Conservation (phyloP, 1,139 yeast species). For the Blastobotrys ciferrii region DNA sequence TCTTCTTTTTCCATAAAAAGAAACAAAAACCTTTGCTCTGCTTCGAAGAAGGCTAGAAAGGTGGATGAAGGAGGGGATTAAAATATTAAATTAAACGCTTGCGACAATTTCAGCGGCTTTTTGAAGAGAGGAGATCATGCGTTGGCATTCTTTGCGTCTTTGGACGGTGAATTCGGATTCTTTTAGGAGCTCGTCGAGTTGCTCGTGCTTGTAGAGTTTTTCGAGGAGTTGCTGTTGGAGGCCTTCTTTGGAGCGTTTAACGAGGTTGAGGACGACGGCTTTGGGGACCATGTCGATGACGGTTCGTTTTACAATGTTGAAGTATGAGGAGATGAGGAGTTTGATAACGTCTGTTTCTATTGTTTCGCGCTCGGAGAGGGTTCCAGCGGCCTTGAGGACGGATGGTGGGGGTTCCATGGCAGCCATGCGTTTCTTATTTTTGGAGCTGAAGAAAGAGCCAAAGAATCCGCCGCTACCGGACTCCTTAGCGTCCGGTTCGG, state of each 20-base stretch:
- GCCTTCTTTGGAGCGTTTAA: constrained; percentile 77
- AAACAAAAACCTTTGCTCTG: too few relatives aligned
- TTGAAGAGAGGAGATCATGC: constrained; percentile 88
- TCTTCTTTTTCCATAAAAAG: too few relatives aligned
- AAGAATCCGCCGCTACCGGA: constrained; percentile 57
- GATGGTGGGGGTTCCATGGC: constrained; percentile 98
- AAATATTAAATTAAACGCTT: constrained; percentile 51
- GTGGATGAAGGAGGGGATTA: background rate
- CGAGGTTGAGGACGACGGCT: constrained; percentile 90
- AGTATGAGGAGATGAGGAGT: constrained; percentile 84
- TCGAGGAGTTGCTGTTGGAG: constrained; percentile 88
- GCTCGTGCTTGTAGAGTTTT: constrained; percentile 76
- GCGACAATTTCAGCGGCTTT: constrained; percentile 92
- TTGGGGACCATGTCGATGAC: constrained; percentile 92
- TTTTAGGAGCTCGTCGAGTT: constrained; percentile 73
- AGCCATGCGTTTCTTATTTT: constrained; percentile 90
- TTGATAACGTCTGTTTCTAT: constrained; percentile 97
- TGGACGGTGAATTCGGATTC: constrained; percentile 92
- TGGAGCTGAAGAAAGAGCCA: constrained; percentile 90
- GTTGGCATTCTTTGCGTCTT: constrained; percentile 90
- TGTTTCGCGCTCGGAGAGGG: constrained; percentile 91
- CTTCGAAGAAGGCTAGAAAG: too few relatives aligned
- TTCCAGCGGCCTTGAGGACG: constrained; percentile 89
- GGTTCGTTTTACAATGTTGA: constrained; percentile 88
- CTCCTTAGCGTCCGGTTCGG: constrained; percentile 41